phyloP scores from a whole-genome alignment of 2,329 filamentous ascomycete genomes.

The Apiospora sp. region DNA sequence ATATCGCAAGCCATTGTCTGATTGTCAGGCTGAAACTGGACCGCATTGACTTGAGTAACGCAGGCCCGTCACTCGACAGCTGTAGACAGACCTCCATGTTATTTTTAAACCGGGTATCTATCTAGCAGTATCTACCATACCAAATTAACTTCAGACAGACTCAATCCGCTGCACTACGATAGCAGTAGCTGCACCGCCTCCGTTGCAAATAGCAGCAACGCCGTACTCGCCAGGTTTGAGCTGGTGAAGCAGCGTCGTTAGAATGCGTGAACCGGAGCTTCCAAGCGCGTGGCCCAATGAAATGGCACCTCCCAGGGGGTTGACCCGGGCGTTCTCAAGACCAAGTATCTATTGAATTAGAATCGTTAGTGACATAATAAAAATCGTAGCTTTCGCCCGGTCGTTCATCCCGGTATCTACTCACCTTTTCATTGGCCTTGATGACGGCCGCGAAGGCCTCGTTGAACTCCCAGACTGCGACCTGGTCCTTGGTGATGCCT shows the following conservation, averaged over 20 bases:
- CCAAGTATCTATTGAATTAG: conserved; percentile 70
- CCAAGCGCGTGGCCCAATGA: conserved; percentile 91
- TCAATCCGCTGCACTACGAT: conserved; percentile 88
- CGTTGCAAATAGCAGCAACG: conserved; percentile 95
- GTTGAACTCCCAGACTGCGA: conserved; percentile 97
- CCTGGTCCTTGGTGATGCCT: conserved; percentile 89
- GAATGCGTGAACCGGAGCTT: conserved; percentile 90
- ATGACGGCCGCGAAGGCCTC: conserved; percentile 97
- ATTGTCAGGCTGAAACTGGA: not conserved
- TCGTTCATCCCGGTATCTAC: no score
- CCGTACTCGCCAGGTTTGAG: conserved; percentile 92
- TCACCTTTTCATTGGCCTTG: conserved; percentile 88
- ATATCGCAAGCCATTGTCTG: not conserved
- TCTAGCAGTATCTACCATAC: not conserved
- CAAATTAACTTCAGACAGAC: conserved; percentile 48
- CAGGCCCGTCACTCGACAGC: not conserved
- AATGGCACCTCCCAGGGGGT: conserved; percentile 90
- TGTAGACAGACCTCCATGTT: not conserved
- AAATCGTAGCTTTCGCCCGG: not conserved
- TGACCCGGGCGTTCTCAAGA: conserved; percentile 80
- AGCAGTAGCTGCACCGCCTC: conserved; percentile 89
- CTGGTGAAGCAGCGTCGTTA: conserved; percentile 91
- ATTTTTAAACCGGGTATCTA: not conserved
- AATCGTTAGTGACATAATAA: conserved; percentile 30
- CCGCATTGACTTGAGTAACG: not conserved